These are phyloP conservation scores for Gyrodon tennesseensis DNA, from an alignment of 1,284 basidiomycete genomes.

Conservation along the genomic window DNA sequence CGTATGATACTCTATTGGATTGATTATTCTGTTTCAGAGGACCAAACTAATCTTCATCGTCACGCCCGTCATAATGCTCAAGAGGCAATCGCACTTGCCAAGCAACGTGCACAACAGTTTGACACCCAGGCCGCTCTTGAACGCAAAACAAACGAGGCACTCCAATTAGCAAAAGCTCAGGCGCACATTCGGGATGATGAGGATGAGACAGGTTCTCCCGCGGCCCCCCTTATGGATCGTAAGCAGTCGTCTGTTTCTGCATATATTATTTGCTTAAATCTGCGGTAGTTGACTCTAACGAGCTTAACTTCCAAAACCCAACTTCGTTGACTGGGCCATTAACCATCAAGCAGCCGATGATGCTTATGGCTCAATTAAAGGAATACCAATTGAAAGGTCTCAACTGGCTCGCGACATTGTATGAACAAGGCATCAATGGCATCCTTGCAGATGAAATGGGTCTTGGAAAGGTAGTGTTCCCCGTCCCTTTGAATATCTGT, in stretches of 20 bases:
- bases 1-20: not conserved
- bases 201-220: constrained; percentile 41
- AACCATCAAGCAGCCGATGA: constrained; percentile 89
- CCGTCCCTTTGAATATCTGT: constrained; percentile 2
- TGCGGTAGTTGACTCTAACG: constrained; percentile 83
- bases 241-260: constrained; percentile 39
- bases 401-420: constrained; percentile 97
- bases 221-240: constrained; percentile 65
- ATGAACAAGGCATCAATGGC: constrained; percentile 99
- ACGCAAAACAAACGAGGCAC: constrained; percentile 75
- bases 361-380: constrained; percentile 96
- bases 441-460: constrained; percentile 99
- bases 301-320: constrained; percentile 99
- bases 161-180: constrained; percentile 67
- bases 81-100: constrained; percentile 82
- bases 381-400: constrained; percentile 99
- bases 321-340: constrained; percentile 87
- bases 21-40: constrained; percentile 51
- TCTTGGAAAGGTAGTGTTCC: constrained; percentile 73
- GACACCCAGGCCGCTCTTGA: constrained; percentile 80
- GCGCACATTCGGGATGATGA: constrained; percentile 56
- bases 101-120: constrained; percentile 80
- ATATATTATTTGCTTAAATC: constrained; percentile 13
- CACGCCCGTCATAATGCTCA: constrained; percentile 93
- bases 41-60: constrained; percentile 84